Evolutionary conservation across 1,139 yeast genomes (phyloP), one percentile per base, ranked within the genome.

Genomic region (Maudiozyma humilis): DNA sequence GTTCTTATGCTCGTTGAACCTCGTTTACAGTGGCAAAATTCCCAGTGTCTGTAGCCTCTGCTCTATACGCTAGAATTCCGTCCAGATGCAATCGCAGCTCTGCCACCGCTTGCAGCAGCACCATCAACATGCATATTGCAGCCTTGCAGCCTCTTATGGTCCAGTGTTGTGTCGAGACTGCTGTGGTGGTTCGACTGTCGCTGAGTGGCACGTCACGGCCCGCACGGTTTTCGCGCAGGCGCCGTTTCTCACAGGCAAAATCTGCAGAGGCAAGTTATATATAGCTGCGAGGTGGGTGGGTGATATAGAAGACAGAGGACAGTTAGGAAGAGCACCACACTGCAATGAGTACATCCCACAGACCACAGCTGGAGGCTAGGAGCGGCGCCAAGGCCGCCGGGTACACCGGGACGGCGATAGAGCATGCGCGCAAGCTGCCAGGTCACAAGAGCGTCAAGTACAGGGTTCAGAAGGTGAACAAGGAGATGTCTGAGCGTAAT

Each of bases 311-410:
- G 16, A 23, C 7, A 32, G 16, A 14, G 19, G 4, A 32, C 19
- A 31, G 2, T 3, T 32, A 14, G 18, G 10, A 32, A 14, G 7
- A 8, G 33, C 16, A 14, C 18, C 8, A 7, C 35, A 32, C 16
- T 32, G 18, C 12, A 18, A 86, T 86, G 95, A 83, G 95, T 1
- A 82, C 95, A 2, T 91, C 93, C 40, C 95, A 86, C 59, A 73
- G 94, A 60, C 96, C 96, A 0, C 86, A 94, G 7, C 72, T 86
- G 49, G 96, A 88, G 57, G 85, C 91, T 47, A 88, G 94, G 46
- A 73, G 79, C 54, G 96, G 96, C 3, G 76, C 77, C 53, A 71
- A 69, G 41, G 62, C 70, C 40, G 56, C 75, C 52, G 69, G 67
- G 27, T 64, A 72, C 42, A 57, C 62, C 45, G 64, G 69, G 32